Conservation (phyloP, 495 filamentous ascomycete genomes). For the Penicillium arizonense region DNA sequence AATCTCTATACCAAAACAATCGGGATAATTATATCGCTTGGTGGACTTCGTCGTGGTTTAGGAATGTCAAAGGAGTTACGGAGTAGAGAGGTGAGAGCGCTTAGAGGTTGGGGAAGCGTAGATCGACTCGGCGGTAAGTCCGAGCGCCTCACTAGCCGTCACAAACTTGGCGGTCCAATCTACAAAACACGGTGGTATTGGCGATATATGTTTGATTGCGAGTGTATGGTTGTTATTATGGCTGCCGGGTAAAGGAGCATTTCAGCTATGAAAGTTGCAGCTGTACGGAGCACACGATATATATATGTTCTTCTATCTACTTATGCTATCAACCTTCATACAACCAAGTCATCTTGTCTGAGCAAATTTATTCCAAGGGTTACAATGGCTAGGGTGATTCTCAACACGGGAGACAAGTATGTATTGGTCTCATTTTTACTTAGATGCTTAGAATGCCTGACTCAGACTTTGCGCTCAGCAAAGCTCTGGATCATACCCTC, state of each 20-base stretch:
- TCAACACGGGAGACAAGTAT: neutral
- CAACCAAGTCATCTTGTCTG: too few species aligned
- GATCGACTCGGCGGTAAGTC: conserved; percentile 18
- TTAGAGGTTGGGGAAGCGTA: conserved; percentile 15
- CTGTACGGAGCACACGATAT: too few species aligned
- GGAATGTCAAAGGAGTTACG: conserved; percentile 19
- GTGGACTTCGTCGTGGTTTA: neutral
- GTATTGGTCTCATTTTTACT: neutral
- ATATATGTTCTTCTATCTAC: too few species aligned
- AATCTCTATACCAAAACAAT: neutral
- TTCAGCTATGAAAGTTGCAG: neutral
- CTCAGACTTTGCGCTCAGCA: conserved; percentile 65
- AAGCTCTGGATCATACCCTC: conserved; percentile 91
- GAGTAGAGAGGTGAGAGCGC: conserved; percentile 16
- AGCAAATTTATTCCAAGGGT: too few species aligned
- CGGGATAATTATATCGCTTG: neutral
- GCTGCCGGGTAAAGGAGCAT: too few species aligned
- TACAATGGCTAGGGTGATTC: too few species aligned
- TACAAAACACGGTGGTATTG: too few species aligned
- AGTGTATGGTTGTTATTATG: too few species aligned
- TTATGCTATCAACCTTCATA: too few species aligned
- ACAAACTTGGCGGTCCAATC: neutral
- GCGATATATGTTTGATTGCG: too few species aligned
- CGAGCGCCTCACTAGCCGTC: conserved; percentile 3
- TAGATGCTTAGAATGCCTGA: conserved; percentile 24